These are phyloP conservation scores for Kalaharituber pfeilii DNA, from an alignment of 2,329 filamentous ascomycete genomes.

Conservation along the genomic window DNA sequence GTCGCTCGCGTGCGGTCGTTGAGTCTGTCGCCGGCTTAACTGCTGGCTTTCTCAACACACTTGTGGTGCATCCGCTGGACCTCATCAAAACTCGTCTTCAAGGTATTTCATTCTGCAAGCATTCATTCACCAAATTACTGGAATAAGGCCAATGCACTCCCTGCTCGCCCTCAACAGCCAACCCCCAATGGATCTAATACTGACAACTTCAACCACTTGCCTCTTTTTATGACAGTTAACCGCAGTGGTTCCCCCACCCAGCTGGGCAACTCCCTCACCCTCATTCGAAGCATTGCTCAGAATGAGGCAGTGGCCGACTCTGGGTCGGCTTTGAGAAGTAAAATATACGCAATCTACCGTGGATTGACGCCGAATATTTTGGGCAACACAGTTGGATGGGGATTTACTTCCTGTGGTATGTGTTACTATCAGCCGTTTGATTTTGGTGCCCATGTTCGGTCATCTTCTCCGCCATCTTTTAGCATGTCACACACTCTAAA, in stretches of 20 bases:
- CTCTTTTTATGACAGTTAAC: conserved; percentile 32
- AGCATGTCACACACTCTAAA: too few relatives aligned
- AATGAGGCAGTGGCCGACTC: conserved; percentile 28
- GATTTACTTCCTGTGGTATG: conserved; percentile 48
- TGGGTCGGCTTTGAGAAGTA: not conserved
- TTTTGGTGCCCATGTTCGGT: too few relatives aligned
- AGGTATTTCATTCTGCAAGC: too few relatives aligned
- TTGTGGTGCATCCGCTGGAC: conserved; percentile 81
- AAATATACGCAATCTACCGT: conserved; percentile 57
- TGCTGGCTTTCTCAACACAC: conserved; percentile 69
- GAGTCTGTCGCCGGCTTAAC: conserved; percentile 81
- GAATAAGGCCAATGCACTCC: too few relatives aligned
- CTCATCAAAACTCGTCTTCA: conserved; percentile 94
- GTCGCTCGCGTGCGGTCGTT: conserved; percentile 56
- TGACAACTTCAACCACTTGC: not conserved
- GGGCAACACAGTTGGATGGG: conserved; percentile 82
- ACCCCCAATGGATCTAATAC: not conserved
- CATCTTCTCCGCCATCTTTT: too few relatives aligned
- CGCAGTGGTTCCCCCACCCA: conserved; percentile 31
- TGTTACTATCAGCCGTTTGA: not conserved
- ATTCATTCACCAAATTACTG: too few relatives aligned
- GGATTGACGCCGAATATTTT: conserved; percentile 79
- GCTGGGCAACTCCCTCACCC: conserved; percentile 36
- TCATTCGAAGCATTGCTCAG: conserved; percentile 35
- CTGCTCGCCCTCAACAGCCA: too few relatives aligned